Evolutionary conservation across 352 stramenopile species (phyloP).

Genomic region (Pythium aristosporum): DNA sequence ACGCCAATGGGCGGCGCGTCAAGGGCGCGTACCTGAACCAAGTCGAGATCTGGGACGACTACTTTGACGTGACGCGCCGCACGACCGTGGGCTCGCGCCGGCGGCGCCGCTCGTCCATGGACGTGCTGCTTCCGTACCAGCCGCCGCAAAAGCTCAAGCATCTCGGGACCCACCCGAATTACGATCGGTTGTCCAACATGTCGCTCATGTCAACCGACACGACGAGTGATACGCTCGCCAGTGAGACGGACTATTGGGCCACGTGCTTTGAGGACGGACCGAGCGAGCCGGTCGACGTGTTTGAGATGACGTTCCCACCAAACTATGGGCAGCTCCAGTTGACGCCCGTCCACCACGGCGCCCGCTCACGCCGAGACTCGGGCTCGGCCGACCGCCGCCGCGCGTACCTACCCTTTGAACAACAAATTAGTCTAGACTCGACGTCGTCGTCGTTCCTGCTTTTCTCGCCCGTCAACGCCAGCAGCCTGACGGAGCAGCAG

Average conservation of each 20-base stretch:
- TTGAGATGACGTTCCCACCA: slow-evolving; percentile 22
- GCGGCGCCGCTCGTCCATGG: slow-evolving; percentile 22
- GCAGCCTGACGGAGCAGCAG: background rate
- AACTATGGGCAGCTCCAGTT: background rate
- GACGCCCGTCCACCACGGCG: background rate
- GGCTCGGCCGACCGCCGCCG: slow-evolving; percentile 18
- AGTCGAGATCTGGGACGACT: slow-evolving; percentile 58
- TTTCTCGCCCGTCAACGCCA: slow-evolving; percentile 28
- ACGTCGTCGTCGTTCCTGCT: slow-evolving; percentile 17
- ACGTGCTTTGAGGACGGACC: slow-evolving; percentile 15
- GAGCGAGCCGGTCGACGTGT: slow-evolving; percentile 6
- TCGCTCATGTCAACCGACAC: slow-evolving; percentile 31
- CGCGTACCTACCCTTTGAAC: slow-evolving; percentile 12
- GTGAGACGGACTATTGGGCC: slow-evolving; percentile 26
- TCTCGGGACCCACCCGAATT: slow-evolving; percentile 9
- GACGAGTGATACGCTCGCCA: slow-evolving; percentile 17
- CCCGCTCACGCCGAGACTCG: slow-evolving; percentile 17
- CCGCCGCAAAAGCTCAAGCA: slow-evolving; percentile 23
- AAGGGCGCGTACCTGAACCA: slow-evolving; percentile 52
- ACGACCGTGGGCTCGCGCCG: slow-evolving; percentile 17
- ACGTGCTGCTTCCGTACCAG: slow-evolving; percentile 21
- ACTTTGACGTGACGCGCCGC: slow-evolving; percentile 39
- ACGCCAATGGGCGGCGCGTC: slow-evolving; percentile 48
- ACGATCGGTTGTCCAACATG: slow-evolving; percentile 27
- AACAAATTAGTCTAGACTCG: background rate